Evolutionary conservation across 2,329 filamentous ascomycete species (phyloP), one percentile per base, ranked within the genome.

Genomic region (Aspergillus niger): DNA sequence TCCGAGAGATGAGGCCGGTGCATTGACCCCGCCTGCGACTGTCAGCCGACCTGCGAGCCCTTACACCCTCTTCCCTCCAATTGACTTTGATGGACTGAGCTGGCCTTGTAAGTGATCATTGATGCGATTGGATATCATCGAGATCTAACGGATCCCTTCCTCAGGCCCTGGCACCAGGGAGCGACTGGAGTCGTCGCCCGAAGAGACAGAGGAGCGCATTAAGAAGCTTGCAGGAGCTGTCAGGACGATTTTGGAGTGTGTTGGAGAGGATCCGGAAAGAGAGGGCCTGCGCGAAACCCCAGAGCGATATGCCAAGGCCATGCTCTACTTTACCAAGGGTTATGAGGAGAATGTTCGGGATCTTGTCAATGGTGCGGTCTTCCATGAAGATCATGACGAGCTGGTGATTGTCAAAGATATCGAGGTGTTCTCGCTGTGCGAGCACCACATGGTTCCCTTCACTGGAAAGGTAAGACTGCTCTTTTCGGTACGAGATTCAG

Each of bases 371-470:
- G 86, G 89, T 58, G 95, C 95, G 17, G 91, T 98, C 57, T 99
- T 99, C 79, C 90, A 97, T 71, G 95, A 98, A 76, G 92, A 94
- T 64, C 94, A 98, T 73, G 95, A 97, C 72, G 95, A 99, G 78
- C 86, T 99, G 80, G 93, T 99, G 30, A 97, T 98, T 70, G 92
- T 99, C 61, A 97, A 96, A 80, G 93, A 98, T 72, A 98, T 99
- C 71, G 93, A 97, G 74, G 86, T 98, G 11, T 96, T 92, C 77
- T 94, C 90, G 65, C 82, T 98, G 47, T 99, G 95, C 81, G 95
- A 99, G 80, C 95, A 99, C 76, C 95, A 99, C 74, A 85, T 99
- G 74, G 94, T 99, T 7, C 95, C 95, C 0, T 99, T 99, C 72
- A 94, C 86, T 3, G 95, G 95, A 70, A 98, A 97, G 86, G 91